Evolutionary conservation across 768 basidiomycete species (phyloP).

Genomic region (Leucocoprinus sp.): DNA sequence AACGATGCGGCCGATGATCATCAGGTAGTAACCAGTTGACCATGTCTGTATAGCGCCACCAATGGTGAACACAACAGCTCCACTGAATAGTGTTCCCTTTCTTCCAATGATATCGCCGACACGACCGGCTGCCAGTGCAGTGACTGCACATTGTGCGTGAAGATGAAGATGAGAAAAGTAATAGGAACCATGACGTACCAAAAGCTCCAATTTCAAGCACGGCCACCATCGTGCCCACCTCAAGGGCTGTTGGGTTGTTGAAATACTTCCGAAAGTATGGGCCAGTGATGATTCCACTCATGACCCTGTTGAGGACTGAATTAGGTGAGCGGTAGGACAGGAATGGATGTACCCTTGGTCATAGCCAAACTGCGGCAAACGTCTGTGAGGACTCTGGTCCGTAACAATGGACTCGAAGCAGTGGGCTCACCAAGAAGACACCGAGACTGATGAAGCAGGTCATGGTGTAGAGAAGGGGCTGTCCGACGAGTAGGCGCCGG

Average conservation of each 20-base stretch:
- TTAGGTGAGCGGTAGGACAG: slow-evolving; percentile 9
- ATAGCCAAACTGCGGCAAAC: slow-evolving; percentile 59
- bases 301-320: slow-evolving; percentile 44
- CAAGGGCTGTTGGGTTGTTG: slow-evolving; percentile 61
- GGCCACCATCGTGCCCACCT: slow-evolving; percentile 94
- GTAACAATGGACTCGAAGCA: slow-evolving; percentile 4
- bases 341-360: slow-evolving; percentile 74
- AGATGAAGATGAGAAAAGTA: not conserved
- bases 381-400: not conserved
- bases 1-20: slow-evolving; percentile 78
- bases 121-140: slow-evolving; percentile 82
- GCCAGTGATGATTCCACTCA: slow-evolving; percentile 88
- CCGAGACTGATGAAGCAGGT: slow-evolving; percentile 78
- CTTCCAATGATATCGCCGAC: slow-evolving; percentile 84
- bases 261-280: slow-evolving; percentile 80
- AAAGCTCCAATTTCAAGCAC: slow-evolving; percentile 90
- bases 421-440: slow-evolving; percentile 68
- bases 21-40: slow-evolving; percentile 66
- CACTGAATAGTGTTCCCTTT: slow-evolving; percentile 74
- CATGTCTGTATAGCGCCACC: slow-evolving; percentile 86
- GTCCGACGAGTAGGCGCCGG: slow-evolving; percentile 60
- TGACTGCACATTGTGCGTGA: slow-evolving; percentile 39
- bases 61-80: slow-evolving; percentile 76
- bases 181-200: slow-evolving; percentile 36
- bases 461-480: slow-evolving; percentile 69